Percentiles rank a stretch among this genome's conserved stretches.
These are phyloP conservation scores for Mucor ambiguus DNA, from an alignment of 371 early-diverging fungal species.

Conservation along the genomic window DNA sequence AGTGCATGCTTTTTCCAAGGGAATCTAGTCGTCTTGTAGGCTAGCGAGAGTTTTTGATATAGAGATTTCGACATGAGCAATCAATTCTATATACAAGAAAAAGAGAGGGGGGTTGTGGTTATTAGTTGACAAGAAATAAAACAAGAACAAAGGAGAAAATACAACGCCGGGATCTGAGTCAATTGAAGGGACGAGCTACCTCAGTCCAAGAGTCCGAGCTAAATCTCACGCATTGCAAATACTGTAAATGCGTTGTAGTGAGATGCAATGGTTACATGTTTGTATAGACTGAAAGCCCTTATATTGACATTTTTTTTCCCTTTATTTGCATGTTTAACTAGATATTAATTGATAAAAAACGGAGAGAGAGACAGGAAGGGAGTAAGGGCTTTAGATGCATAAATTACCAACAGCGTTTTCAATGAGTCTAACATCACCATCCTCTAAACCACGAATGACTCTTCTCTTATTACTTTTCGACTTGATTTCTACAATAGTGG, in stretches of 20 bases:
- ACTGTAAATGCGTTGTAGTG: too few relatives aligned
- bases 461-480: conserved; percentile 41
- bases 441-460: conserved; percentile 46
- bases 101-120: neutral
- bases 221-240: too few relatives aligned
- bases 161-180: neutral
- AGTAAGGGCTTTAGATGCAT: conserved; percentile 12
- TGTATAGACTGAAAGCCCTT: too few relatives aligned
- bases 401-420: conserved; percentile 47
- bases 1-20: conserved; percentile 63
- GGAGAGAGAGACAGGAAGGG: neutral
- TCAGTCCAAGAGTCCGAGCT: neutral
- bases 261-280: too few relatives aligned
- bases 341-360: neutral
- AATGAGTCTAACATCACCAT: conserved; percentile 50
- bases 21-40: conserved; percentile 43
- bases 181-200: neutral
- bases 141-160: neutral
- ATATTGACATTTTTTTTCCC: neutral
- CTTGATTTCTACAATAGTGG: conserved; percentile 22
- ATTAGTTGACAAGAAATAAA: neutral
- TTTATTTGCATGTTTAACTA: neutral
- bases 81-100: neutral
- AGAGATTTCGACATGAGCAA: conserved; percentile 26
- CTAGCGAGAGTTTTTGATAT: conserved; percentile 26